Evolutionary conservation across 345 rosid genomes (phyloP).

Genomic region (Garcia nutans): DNA sequence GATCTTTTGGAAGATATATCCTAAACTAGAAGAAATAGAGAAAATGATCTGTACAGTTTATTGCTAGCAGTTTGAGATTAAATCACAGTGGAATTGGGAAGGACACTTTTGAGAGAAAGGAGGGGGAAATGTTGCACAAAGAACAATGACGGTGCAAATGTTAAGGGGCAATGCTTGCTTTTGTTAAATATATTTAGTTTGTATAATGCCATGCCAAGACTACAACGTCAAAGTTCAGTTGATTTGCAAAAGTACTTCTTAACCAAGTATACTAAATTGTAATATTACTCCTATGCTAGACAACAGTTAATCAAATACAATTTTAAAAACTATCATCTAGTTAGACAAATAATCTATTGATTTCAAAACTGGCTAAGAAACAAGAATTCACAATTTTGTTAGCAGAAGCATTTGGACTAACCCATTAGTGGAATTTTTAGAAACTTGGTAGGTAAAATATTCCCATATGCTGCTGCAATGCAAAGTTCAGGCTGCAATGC

Average conservation of each 20-base stretch:
- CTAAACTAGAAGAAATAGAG: too few species aligned
- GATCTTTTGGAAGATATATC: too few species aligned
- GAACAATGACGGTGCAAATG: too few species aligned
- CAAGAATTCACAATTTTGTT: slow-evolving; percentile 3
- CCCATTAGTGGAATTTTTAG: slow-evolving; percentile 77
- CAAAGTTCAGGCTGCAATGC: slow-evolving; percentile 90
- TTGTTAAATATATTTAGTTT: too few species aligned
- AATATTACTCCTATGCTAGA: not conserved
- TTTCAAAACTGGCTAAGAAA: slow-evolving; percentile 6
- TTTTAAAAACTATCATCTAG: not conserved
- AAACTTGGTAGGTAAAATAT: slow-evolving; percentile 80
- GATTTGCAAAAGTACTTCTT: not conserved
- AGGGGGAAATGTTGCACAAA: too few species aligned
- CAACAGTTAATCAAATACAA: not conserved
- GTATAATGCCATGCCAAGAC: not conserved
- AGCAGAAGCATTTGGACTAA: slow-evolving; percentile 37
- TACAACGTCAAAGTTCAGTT: not conserved
- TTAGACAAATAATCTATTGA: slow-evolving; percentile 1
- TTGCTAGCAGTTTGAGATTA: too few species aligned
- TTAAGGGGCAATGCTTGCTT: too few species aligned
- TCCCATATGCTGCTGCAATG: slow-evolving; percentile 94
- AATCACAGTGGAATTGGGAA: too few species aligned
- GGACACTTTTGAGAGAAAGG: too few species aligned
- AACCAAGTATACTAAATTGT: not conserved
- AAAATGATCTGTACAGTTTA: too few species aligned